These are phyloP conservation scores for Penium margaritaceum DNA, from an alignment of 139 green algal species.

Conservation along the genomic window DNA sequence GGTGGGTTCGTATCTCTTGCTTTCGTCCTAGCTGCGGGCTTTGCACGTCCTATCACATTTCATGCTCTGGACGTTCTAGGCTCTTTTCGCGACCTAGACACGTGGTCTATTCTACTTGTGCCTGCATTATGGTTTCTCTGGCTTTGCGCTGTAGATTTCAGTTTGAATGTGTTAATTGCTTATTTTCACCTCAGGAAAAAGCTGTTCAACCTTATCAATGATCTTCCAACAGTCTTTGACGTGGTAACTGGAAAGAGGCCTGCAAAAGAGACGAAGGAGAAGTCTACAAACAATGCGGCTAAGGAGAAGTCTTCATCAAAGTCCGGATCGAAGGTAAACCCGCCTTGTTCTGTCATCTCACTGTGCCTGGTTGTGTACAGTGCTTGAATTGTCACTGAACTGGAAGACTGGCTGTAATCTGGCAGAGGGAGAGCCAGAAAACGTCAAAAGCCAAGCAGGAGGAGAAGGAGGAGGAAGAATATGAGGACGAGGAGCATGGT, in stretches of 20 bases:
- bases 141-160: too few relatives aligned
- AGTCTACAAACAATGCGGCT: slow-evolving; percentile 5
- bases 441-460: slow-evolving; percentile 15
- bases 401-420: too few relatives aligned
- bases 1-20: slow-evolving; percentile 17
- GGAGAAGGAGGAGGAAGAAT: slow-evolving; percentile 28
- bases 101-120: neutral
- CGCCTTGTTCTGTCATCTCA: too few relatives aligned
- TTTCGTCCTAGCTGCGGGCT: too few relatives aligned
- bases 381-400: too few relatives aligned
- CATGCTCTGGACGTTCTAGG: too few relatives aligned
- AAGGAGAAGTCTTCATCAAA: too few relatives aligned
- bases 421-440: too few relatives aligned
- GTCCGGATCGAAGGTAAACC: neutral
- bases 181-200: slow-evolving; percentile 40
- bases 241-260: slow-evolving; percentile 46
- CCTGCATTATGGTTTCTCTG: neutral
- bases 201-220: slow-evolving; percentile 43
- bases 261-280: slow-evolving; percentile 27
- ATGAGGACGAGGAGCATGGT: slow-evolving; percentile 45
- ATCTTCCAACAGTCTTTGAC: slow-evolving; percentile 49
- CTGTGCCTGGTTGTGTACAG: too few relatives aligned
- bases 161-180: too few relatives aligned
- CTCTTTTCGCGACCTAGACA: neutral
- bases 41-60: too few relatives aligned